Conservation (phyloP, 1,284 basidiomycete species). For the Naganishia sp. region DNA sequence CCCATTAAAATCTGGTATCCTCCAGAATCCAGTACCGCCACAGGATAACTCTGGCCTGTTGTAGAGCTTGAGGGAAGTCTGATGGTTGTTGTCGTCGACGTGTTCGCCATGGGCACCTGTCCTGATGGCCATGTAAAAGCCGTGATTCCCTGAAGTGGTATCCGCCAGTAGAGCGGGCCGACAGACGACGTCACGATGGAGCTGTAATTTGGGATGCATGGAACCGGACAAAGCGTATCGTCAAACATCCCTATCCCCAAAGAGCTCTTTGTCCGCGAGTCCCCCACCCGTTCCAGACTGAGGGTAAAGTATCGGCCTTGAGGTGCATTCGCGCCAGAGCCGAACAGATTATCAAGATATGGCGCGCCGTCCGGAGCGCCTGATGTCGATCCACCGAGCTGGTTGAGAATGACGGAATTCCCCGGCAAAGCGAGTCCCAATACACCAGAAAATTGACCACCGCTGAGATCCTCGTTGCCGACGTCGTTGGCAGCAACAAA, state of each 20-base stretch:
- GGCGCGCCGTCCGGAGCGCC: conserved; percentile 53
- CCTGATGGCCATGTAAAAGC: conserved; percentile 25
- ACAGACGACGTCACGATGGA: conserved; percentile 41
- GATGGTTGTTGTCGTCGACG: conserved; percentile 12
- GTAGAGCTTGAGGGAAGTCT: conserved; percentile 28
- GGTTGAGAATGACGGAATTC: conserved; percentile 46
- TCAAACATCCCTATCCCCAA: conserved; percentile 45
- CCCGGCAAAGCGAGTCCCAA: conserved; percentile 51
- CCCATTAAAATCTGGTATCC: conserved; percentile 49
- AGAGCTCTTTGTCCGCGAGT: conserved; percentile 46
- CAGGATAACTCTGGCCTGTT: conserved; percentile 36
- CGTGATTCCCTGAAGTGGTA: conserved; percentile 30
- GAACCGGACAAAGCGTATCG: conserved; percentile 41
- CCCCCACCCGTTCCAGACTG: conserved; percentile 48
- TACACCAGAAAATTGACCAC: conserved; percentile 48
- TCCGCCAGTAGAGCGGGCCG: conserved; percentile 33
- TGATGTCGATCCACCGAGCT: conserved; percentile 49
- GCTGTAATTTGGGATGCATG: conserved; percentile 45
- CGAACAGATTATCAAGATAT: conserved; percentile 53
- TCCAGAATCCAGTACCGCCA: conserved; percentile 52
- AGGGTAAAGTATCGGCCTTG: conserved; percentile 48
- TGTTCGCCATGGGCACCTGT: conserved; percentile 11
- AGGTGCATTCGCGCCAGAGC: conserved; percentile 46
- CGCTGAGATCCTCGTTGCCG: conserved; percentile 45
- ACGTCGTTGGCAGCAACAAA: conserved; percentile 49